Conservation (phyloP, 257 asterid genomes). For the Eustoma russellianum region DNA sequence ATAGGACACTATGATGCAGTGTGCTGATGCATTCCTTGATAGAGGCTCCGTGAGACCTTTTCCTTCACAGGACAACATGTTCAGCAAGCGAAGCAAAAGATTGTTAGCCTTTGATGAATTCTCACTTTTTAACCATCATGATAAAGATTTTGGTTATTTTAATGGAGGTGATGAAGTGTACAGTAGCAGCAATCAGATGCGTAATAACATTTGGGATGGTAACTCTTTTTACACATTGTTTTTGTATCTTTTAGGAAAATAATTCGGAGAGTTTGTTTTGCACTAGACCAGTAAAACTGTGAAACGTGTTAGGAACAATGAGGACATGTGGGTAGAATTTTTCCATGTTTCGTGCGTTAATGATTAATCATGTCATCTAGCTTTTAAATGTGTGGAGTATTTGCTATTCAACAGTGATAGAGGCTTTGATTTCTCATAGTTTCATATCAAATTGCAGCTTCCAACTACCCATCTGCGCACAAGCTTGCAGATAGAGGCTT, state of each 20-base stretch:
- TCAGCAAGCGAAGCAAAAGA: conserved; percentile 20
- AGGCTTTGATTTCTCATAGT: too few species aligned
- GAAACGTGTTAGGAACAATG: too few species aligned
- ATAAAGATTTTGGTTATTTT: conserved; percentile 15
- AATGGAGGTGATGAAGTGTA: conserved; percentile 29
- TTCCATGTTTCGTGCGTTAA: too few species aligned
- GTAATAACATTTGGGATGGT: conserved; percentile 37
- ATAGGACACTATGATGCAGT: conserved; percentile 40
- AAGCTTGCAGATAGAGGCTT: conserved; percentile 29
- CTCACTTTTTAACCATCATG: conserved; percentile 20
- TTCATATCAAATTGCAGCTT: conserved; percentile 13
- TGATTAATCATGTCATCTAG: too few species aligned
- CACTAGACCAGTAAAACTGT: too few species aligned
- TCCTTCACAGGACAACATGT: conserved; percentile 23
- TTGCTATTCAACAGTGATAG: too few species aligned
- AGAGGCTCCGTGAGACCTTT: conserved; percentile 26
- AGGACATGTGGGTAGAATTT: too few species aligned
- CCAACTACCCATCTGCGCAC: conserved; percentile 24
- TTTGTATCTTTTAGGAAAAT: conserved; percentile 3
- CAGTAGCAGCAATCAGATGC: conserved; percentile 18
- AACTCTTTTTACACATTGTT: conserved; percentile 10
- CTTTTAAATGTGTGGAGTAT: too few species aligned
- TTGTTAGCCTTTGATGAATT: conserved; percentile 20
- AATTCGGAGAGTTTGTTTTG: too few species aligned
- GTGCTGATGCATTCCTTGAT: conserved; percentile 23